Evolutionary conservation across 768 basidiomycete genomes (phyloP).

Genomic region (Strobilomyces echinocephalus): DNA sequence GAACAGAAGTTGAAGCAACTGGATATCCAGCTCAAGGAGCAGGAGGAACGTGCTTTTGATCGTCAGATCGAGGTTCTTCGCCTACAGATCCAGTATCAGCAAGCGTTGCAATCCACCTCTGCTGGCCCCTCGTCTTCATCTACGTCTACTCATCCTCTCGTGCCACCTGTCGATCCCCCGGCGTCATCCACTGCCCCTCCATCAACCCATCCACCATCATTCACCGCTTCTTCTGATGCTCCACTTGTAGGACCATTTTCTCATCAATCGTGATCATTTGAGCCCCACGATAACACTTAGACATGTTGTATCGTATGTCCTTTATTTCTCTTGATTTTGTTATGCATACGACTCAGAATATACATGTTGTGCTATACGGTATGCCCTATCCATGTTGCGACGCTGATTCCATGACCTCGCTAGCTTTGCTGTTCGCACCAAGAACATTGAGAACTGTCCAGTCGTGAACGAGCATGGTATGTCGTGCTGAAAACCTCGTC

Average conservation of each 20-base stretch:
- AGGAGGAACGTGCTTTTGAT: not conserved
- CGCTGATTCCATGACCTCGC: conserved; percentile 6
- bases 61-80: not conserved
- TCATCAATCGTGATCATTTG: too few species aligned
- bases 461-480: conserved; percentile 73
- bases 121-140: not conserved
- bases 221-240: too few species aligned
- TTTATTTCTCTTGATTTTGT: too few species aligned
- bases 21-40: not conserved
- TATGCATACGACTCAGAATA: too few species aligned
- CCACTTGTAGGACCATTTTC: too few species aligned
- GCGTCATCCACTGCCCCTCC: too few species aligned
- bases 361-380: too few species aligned
- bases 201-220: too few species aligned
- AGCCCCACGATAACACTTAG: too few species aligned
- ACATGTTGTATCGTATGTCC: too few species aligned
- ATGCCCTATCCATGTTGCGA: not conserved
- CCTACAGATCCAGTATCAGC: not conserved
- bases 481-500: conserved; percentile 11
- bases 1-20: not conserved
- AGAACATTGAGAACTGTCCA: conserved; percentile 81
- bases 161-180: too few species aligned
- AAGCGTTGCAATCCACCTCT: not conserved
- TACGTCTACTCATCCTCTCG: too few species aligned
- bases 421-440: conserved; percentile 78